These are phyloP conservation scores for Pichia sp. DNA, from an alignment of 1,139 yeast genomes.

Conservation along the genomic window DNA sequence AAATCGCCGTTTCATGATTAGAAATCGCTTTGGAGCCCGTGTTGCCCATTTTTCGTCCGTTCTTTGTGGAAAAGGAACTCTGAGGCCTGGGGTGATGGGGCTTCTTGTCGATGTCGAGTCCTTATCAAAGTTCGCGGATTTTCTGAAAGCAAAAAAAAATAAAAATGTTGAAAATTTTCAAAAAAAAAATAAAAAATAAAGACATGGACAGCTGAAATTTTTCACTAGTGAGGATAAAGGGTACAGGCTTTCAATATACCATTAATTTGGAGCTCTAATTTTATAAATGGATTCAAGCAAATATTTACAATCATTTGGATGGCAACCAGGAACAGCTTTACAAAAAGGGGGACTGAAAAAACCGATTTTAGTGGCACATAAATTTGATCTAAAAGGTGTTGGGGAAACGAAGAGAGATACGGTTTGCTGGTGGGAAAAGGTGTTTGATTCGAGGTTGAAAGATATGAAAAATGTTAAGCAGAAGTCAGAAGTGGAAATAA, in stretches of 20 bases:
- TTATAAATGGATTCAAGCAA: conserved; percentile 59
- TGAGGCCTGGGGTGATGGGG: too few species aligned
- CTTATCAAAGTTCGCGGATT: too few species aligned
- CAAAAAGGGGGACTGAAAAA: conserved; percentile 70
- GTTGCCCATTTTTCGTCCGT: neutral
- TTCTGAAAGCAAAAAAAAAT: too few species aligned
- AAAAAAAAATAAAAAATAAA: too few species aligned
- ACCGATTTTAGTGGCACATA: conserved; percentile 85
- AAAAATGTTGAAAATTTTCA: too few species aligned
- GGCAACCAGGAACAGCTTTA: conserved; percentile 88
- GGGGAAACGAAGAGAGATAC: conserved; percentile 58
- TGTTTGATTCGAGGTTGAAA: conserved; percentile 89
- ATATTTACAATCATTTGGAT: conserved; percentile 74
- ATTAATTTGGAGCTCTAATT: too few species aligned
- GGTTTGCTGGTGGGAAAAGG: conserved; percentile 95
- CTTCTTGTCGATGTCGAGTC: too few species aligned
- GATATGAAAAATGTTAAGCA: conserved; percentile 31
- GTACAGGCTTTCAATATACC: too few species aligned
- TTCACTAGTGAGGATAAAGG: too few species aligned
- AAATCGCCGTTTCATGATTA: conserved; percentile 74
- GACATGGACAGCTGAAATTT: too few species aligned
- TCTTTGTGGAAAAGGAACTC: too few species aligned
- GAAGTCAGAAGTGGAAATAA: conserved; percentile 2
- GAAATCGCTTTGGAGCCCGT: conserved; percentile 40
- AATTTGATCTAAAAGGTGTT: conserved; percentile 82